Percentiles rank a stretch among this genome's conserved stretches.
phyloP scores from a whole-genome alignment of 169 alveolate species.

The Pseudocohnilembus persalinus region DNA sequence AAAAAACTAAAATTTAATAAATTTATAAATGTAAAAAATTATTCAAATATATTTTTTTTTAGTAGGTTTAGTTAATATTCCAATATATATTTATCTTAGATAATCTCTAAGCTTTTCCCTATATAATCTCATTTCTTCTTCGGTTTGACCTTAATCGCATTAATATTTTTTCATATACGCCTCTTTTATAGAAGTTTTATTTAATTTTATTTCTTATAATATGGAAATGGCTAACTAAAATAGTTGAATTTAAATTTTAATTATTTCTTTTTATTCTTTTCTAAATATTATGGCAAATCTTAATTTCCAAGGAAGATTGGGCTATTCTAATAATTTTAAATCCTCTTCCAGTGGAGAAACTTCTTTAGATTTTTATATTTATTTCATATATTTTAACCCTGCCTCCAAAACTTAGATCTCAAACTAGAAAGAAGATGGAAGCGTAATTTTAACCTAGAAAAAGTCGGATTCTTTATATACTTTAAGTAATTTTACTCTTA shows the following conservation, averaged over 20 bases:
- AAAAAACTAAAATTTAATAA: too few species aligned
- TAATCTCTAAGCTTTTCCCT: not conserved
- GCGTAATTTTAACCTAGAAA: not conserved
- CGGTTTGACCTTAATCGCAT: not conserved
- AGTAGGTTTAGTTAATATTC: too few species aligned
- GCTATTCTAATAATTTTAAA: not conserved
- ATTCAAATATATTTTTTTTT: too few species aligned
- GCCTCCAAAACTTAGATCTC: constrained; percentile 6
- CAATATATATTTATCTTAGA: not conserved
- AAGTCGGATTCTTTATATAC: not conserved
- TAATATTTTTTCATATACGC: not conserved
- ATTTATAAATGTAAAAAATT: too few species aligned
- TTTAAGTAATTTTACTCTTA: constrained; percentile 4
- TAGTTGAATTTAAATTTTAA: not conserved
- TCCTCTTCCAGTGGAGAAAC: not conserved
- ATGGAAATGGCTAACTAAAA: not conserved
- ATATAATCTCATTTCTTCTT: not conserved
- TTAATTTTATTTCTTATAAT: not conserved
- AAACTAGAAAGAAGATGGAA: not conserved
- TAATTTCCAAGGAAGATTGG: not conserved
- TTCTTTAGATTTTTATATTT: not conserved
- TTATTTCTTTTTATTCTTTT: constrained; percentile 11
- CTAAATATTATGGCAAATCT: constrained; percentile 2
- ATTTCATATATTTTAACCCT: not conserved
- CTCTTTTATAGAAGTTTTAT: not conserved